These are phyloP conservation scores for Durusdinium trenchii DNA, from an alignment of 73 alveolate genomes.

Conservation along the genomic window DNA sequence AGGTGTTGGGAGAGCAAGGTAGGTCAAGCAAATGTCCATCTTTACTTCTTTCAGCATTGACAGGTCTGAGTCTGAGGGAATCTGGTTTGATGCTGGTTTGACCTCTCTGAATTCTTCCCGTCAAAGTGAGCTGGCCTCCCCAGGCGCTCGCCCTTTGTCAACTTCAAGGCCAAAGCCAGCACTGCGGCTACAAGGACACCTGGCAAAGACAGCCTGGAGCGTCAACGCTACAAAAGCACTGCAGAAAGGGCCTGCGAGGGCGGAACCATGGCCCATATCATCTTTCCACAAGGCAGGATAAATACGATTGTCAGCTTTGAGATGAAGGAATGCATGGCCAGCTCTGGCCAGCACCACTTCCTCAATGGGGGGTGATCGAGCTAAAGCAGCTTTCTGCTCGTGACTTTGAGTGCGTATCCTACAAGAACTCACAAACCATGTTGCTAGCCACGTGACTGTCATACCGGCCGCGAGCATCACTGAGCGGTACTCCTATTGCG, in stretches of 20 bases:
- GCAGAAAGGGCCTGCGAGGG: conserved; percentile 43
- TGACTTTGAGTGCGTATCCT: not conserved
- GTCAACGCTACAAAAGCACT: conserved; percentile 3
- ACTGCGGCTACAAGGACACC: conserved; percentile 79
- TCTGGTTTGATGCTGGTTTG: too few relatives aligned
- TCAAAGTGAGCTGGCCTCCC: conserved; percentile 72
- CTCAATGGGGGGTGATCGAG: not conserved
- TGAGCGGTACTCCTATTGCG: conserved; percentile 44
- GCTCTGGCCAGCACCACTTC: conserved; percentile 69
- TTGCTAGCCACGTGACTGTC: not conserved
- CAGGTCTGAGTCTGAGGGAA: too few relatives aligned
- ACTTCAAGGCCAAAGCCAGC: conserved; percentile 53
- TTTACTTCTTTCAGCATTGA: too few relatives aligned
- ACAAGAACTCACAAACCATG: not conserved
- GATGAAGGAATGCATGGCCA: conserved; percentile 82
- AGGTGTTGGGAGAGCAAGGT: not conserved
- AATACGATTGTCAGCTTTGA: conserved; percentile 34
- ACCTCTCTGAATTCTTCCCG: too few relatives aligned
- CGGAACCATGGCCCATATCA: conserved; percentile 90
- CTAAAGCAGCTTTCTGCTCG: not conserved
- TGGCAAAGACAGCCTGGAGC: not conserved
- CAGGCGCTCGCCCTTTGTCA: conserved; percentile 44
- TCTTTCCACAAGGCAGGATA: conserved; percentile 92
- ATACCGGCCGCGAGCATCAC: conserved; percentile 63
- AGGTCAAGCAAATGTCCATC: not conserved